Conservation (phyloP, 1,139 yeast genomes). For the Kluyveromyces marxianus region DNA sequence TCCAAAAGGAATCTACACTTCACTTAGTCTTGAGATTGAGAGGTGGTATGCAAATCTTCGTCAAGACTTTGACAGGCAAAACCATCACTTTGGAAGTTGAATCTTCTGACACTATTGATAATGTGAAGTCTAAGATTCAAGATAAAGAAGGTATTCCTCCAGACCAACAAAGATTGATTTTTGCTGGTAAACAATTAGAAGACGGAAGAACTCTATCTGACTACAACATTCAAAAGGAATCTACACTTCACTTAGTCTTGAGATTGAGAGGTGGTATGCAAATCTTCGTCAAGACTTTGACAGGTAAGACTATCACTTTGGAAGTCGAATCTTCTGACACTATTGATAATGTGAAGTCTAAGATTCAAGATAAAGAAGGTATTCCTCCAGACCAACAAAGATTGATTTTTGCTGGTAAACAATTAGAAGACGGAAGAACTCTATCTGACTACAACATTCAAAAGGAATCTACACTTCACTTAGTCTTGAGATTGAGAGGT, state of each 20-base stretch:
- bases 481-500: constrained; percentile 71
- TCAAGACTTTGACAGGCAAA: constrained; percentile 74
- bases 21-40: constrained; percentile 68
- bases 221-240: constrained; percentile 73
- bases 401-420: constrained; percentile 81
- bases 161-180: constrained; percentile 77
- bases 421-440: constrained; percentile 78
- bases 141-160: constrained; percentile 87
- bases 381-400: constrained; percentile 85
- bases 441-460: constrained; percentile 73
- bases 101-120: constrained; percentile 79
- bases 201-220: constrained; percentile 78
- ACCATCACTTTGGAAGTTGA: constrained; percentile 74
- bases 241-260: constrained; percentile 62
- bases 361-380: constrained; percentile 83
- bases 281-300: constrained; percentile 54
- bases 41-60: constrained; percentile 53
- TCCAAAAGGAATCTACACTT: constrained; percentile 67
- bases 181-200: constrained; percentile 82
- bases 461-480: constrained; percentile 67
- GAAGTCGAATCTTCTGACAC: constrained; percentile 83
- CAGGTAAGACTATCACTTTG: constrained; percentile 73
- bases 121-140: constrained; percentile 76
- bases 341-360: constrained; percentile 75
- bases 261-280: constrained; percentile 70